Percentiles rank a stretch among this genome's conserved stretches.
phyloP scores from a whole-genome alignment of 2,329 filamentous ascomycete genomes.

The Ramularia collo-cygni region DNA sequence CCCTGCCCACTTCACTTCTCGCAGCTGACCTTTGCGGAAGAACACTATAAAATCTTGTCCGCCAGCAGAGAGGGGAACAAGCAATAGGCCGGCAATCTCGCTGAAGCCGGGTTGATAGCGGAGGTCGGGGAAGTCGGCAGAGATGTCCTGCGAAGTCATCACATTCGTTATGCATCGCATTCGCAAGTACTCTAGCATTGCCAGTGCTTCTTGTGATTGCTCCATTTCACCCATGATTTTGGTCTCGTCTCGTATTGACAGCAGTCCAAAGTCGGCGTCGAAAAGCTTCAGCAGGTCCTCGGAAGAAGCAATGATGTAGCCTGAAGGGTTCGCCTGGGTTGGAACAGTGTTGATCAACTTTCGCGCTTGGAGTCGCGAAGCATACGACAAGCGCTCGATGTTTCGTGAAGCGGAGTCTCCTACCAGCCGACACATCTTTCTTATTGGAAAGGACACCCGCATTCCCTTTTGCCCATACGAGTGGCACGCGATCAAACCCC shows the following conservation, averaged over 20 bases:
- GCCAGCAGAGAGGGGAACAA: conserved; percentile 70
- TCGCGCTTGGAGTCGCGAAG: conserved; percentile 73
- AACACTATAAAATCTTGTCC: conserved; percentile 86
- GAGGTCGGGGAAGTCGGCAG: conserved; percentile 71
- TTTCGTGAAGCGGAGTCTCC: conserved; percentile 82
- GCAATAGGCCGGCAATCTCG: conserved; percentile 67
- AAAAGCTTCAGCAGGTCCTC: conserved; percentile 80
- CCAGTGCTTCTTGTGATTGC: conserved; percentile 74
- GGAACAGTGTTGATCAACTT: conserved; percentile 84
- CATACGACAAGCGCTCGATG: conserved; percentile 81
- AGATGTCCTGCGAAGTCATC: conserved; percentile 68
- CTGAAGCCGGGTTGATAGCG: conserved; percentile 73
- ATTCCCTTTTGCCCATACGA: conserved; percentile 71
- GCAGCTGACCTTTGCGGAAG: conserved; percentile 70
- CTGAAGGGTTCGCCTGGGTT: conserved; percentile 72
- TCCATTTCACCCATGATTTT: conserved; percentile 72
- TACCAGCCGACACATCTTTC: conserved; percentile 84
- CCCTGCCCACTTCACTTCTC: conserved; percentile 76
- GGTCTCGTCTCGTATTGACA: conserved; percentile 82
- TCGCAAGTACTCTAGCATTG: conserved; percentile 76
- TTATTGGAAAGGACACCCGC: conserved; percentile 85
- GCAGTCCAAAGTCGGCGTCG: conserved; percentile 76
- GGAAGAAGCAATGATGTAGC: conserved; percentile 84
- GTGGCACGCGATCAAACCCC: conserved; percentile 84
- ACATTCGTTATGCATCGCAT: conserved; percentile 70